phyloP scores from a whole-genome alignment of 2,329 filamentous ascomycete genomes.

The Emmonsiellopsis sp. region DNA sequence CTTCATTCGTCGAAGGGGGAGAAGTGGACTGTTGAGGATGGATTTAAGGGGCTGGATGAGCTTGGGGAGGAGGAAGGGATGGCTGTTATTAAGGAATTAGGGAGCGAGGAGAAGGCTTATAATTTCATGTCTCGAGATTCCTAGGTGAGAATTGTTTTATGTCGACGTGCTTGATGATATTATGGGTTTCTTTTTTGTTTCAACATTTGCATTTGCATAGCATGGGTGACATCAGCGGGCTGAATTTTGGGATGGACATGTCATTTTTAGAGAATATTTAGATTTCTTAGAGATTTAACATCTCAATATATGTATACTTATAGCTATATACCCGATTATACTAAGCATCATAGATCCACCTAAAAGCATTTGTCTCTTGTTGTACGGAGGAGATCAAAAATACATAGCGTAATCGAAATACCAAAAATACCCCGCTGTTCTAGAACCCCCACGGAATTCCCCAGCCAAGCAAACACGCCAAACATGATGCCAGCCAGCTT shows the following conservation, averaged over 20 bases:
- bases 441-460: not conserved
- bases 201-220: not conserved
- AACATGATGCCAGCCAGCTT: not conserved
- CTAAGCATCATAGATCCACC: too few relatives aligned
- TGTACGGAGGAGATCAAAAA: not conserved
- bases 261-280: not conserved
- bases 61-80: conserved; percentile 18
- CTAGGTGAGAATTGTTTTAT: not conserved
- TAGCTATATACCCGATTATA: too few relatives aligned
- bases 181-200: not conserved
- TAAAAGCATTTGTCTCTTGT: not conserved
- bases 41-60: conserved; percentile 63
- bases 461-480: not conserved
- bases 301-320: not conserved
- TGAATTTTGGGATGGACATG: not conserved
- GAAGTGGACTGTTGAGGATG: conserved; percentile 80
- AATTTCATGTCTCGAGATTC: too few relatives aligned
- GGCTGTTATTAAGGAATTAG: conserved; percentile 8
- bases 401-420: not conserved
- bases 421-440: not conserved
- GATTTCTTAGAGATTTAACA: not conserved
- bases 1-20: conserved; percentile 52
- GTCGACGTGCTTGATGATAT: not conserved
- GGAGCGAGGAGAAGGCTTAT: not conserved
- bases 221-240: too few relatives aligned